Evolutionary conservation across 2,329 filamentous ascomycete species (phyloP), one percentile per base, ranked within the genome.

Genomic region (Colletotrichum tabaci): DNA sequence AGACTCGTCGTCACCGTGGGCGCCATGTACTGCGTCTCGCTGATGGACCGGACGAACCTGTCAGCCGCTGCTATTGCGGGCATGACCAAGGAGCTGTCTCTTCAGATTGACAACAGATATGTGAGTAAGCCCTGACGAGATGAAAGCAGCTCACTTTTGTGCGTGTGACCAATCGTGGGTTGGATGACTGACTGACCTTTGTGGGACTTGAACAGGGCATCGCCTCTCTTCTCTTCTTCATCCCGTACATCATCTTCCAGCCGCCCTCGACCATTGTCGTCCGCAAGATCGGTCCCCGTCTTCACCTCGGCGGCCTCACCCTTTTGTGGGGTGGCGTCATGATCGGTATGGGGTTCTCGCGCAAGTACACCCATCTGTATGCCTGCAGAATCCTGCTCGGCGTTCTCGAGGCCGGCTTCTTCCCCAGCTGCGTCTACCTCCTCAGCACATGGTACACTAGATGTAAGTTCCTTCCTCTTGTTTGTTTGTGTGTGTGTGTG

Each of bases 41-140:
- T 96, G 71, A 93, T 96, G 90, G 94, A 96, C 78, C 86, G 94
- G 42, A 94, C 92, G 2, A 96, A 96, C 80, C 82, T 95, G 78
- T 89, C 89, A n/a, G 85, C 89, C 26, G 93, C 93, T 50, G 89
- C 89, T 56, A 92, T 96, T 78, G 93, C 94, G 23, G 93, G 88
- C 63, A 88, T 90, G 86, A 76, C 78, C 18, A 74, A 73, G 1
- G 88, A 90, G 58, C 80, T 90, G 35, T 57, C 77, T 3, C 79
- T 90, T 2, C 55, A 52, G 6, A 78, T 83, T 1, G 84, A 82
- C 7, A 83, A 84, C 63, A 82, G 85, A 77, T 87, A 87, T 58
- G 84, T 86, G 67, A 76, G 83, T 76, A 9, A 3, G 7, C 0
- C 38, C n/a, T 26, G 46, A 21, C 18, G 49, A 30, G 4, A 35